Percentiles rank a stretch among this genome's conserved stretches.
Conservation (phyloP, 2,329 filamentous ascomycete genomes). For the Dendrostoma leiphaemia region DNA sequence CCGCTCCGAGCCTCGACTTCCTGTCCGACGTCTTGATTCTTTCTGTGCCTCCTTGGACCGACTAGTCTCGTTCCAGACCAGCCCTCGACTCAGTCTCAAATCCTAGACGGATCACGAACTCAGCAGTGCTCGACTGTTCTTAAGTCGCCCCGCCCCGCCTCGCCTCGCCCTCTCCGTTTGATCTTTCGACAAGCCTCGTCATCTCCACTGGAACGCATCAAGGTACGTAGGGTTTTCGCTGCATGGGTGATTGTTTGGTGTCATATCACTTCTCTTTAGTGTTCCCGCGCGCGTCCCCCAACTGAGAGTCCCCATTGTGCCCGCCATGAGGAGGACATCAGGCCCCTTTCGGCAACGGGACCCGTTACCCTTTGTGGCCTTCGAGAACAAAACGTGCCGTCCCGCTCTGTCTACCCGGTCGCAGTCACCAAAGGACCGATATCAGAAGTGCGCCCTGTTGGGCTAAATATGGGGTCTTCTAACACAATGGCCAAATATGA, state of each 20-base stretch:
- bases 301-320: background rate
- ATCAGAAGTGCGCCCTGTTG: background rate
- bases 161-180: conserved; percentile 4
- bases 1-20: background rate
- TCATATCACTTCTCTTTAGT: background rate
- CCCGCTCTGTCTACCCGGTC: background rate
- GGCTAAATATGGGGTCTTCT: background rate
- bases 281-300: too few species aligned
- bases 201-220: background rate
- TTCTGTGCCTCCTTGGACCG: conserved; percentile 20
- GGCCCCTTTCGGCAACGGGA: background rate
- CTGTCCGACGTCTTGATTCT: conserved; percentile 7
- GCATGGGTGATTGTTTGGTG: background rate
- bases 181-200: conserved; percentile 4
- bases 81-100: conserved; percentile 11
- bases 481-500: conserved; percentile 4
- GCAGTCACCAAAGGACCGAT: background rate
- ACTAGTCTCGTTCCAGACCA: conserved; percentile 11
- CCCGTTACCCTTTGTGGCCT: background rate
- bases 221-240: background rate
- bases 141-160: conserved; percentile 20
- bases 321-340: background rate
- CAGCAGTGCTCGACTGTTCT: conserved; percentile 27
- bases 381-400: background rate
- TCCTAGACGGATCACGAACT: conserved; percentile 28